Evolutionary conservation across 2,329 filamentous ascomycete species (phyloP), one percentile per base, ranked within the genome.

Genomic region (Rugonectria rugulosa): DNA sequence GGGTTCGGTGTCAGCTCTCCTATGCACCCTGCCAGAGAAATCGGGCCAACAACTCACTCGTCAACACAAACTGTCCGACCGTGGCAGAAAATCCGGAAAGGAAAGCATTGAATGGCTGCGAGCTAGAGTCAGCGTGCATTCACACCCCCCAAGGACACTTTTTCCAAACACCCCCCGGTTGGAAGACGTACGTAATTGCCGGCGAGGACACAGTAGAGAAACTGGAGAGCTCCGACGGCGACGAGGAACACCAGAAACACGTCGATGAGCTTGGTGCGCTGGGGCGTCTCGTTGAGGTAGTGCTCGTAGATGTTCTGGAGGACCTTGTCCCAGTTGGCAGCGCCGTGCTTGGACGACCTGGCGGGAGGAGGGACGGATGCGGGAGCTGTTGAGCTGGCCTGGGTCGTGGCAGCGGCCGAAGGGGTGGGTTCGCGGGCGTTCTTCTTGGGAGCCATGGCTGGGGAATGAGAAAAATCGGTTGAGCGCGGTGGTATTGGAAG

Each of bases 31-130:
- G n/a, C n/a, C 15, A 26, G 11, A 8, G 6, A 9, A 21, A 11
- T 11, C 38, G 12, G 43, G 21, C 5, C 20, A 32, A 11, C n/a
- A n/a, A 80, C 79, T 70, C 88, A 81, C 92, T 91, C 45, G 95
- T 97, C 66, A 99, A 86, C 60, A 99, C 95, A 74, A 99, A 99
- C 74, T 99, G 95, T 59, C 95, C 95, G 61, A 99, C 94, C 1
- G 94, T 95, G 14, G 94, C 92, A 59, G 87, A 88, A 80, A 99
- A 99, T 42, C 95, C 96, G 26, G 93, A 91, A 26, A 99, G 86
- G 80, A 99, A 99, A 62, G 96, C 95, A 75, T 99, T 99, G 83
- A 99, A 99, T 9, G 95, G 95, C 94, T 98, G 55, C 7, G 24
- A n/a, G 42, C 27, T 6, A n/a, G 9, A 2, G 47, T 69, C 57